Base-by-base conservation (phyloP, 805 yeast species). In the Suhomyces emberorum region DNA sequence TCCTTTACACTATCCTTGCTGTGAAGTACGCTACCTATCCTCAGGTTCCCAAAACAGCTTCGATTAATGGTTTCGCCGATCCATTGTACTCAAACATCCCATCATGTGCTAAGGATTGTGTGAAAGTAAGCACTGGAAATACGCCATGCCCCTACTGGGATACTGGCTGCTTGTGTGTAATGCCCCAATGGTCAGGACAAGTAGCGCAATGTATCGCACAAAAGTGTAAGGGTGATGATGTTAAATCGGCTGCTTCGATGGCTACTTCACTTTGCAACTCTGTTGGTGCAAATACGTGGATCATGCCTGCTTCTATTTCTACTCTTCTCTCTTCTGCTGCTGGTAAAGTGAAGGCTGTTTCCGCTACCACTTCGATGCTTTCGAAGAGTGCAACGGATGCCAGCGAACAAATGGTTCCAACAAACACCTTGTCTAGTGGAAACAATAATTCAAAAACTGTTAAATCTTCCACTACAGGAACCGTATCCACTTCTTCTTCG, bases 91-190 rank as follows among this genome's bases (percentile, higher is more conserved):
- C 24, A 11, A 4, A 9, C 8, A 12, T 27, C 4, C 36, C 77
- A 15, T 25, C 45, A 2, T 71, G 77, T 52, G 77, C 76, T 22
- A 39, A 51, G 30, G 43, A 53, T 3, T 71, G 77, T 52, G 72
- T 65, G 12, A 50, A 63, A 32, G 43, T 50, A 25, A 48, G 57
- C 18, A 59, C 65, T 9, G 52, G 57, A 23, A 68, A 62, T 35
- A 72, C 77, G 4, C 76, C 76, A 15, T 71, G 77, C 44, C 77
- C 77, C 30, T 69, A 70, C 51, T 70, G 75, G 75, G 76, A 70
- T 45, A 67, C 75, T 19, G 76, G 76, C 7, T 70, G 76, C 42
- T 58, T 70, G 32, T 70, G 76, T 48, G 70, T 69, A 20, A 68
- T 70, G 72, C 69, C 73, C 11, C 67, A 61, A 42, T 70, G 70